A percentile compares a stretch with the other conserved stretches of the same genome.
Conservation (phyloP, 148 eudicot species). For the Pharnaceum exiguum region DNA sequence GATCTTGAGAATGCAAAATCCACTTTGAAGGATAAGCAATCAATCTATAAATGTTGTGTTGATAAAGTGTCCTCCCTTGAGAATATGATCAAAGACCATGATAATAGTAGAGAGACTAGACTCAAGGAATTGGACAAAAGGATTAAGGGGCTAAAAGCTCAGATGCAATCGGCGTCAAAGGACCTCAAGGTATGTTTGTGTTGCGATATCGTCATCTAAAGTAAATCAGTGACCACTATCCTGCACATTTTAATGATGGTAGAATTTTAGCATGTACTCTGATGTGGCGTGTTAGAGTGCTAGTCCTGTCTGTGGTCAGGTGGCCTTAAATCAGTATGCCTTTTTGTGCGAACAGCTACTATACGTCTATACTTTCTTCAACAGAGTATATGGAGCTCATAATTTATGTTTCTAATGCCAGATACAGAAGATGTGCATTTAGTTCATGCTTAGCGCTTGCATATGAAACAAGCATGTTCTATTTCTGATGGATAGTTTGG, state of each 20-base stretch:
- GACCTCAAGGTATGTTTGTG: slow-evolving; percentile 69
- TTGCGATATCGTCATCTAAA: background rate
- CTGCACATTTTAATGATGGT: too few relatives aligned
- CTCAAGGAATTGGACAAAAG: slow-evolving; percentile 83
- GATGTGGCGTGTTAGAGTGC: too few relatives aligned
- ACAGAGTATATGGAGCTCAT: too few relatives aligned
- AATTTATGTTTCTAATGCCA: too few relatives aligned
- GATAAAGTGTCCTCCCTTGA: slow-evolving; percentile 67
- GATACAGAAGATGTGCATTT: too few relatives aligned
- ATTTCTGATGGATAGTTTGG: too few relatives aligned
- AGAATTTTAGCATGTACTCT: background rate
- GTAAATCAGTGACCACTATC: background rate
- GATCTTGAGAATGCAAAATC: slow-evolving; percentile 82
- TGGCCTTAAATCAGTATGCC: too few relatives aligned
- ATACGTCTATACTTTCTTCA: too few relatives aligned
- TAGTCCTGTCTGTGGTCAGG: too few relatives aligned
- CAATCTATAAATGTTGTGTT: slow-evolving; percentile 42
- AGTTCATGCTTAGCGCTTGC: too few relatives aligned
- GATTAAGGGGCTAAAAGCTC: slow-evolving; percentile 62
- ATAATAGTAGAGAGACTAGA: slow-evolving; percentile 58
- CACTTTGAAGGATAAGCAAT: slow-evolving; percentile 59
- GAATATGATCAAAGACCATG: slow-evolving; percentile 68
- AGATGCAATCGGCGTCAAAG: slow-evolving; percentile 76
- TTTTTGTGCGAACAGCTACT: too few relatives aligned
- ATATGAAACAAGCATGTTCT: too few relatives aligned